These are phyloP conservation scores for Metarhizium album DNA, from an alignment of 2,329 filamentous ascomycete species.

Conservation along the genomic window DNA sequence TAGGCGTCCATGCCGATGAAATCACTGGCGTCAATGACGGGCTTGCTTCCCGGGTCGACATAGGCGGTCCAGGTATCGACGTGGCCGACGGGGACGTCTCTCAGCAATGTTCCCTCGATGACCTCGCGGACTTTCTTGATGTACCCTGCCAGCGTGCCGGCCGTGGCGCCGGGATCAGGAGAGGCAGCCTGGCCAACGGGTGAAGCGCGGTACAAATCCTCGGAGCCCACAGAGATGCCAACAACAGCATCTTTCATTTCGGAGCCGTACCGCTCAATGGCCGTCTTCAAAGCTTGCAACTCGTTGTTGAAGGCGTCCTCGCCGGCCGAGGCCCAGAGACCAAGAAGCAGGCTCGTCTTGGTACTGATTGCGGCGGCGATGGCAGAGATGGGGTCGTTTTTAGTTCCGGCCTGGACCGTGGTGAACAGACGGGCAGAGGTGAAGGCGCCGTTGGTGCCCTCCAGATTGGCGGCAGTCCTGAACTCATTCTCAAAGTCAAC, in stretches of 20 bases:
- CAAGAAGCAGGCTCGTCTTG: slow-evolving; percentile 68
- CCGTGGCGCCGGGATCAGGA: slow-evolving; percentile 51
- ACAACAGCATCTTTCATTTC: slow-evolving; percentile 56
- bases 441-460: slow-evolving; percentile 51
- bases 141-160: slow-evolving; percentile 54
- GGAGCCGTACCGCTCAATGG: slow-evolving; percentile 57
- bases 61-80: slow-evolving; percentile 84
- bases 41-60: slow-evolving; percentile 61
- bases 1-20: slow-evolving; percentile 80
- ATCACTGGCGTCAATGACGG: slow-evolving; percentile 59
- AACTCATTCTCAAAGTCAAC: slow-evolving; percentile 62
- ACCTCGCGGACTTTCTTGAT: slow-evolving; percentile 56
- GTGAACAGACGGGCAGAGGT: slow-evolving; percentile 65
- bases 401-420: slow-evolving; percentile 58
- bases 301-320: slow-evolving; percentile 57
- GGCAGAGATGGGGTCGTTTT: slow-evolving; percentile 55
- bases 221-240: slow-evolving; percentile 76
- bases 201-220: slow-evolving; percentile 76
- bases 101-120: slow-evolving; percentile 51
- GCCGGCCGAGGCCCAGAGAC: slow-evolving; percentile 71
- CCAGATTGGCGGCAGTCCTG: slow-evolving; percentile 51
- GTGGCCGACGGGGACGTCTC: slow-evolving; percentile 57
- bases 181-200: slow-evolving; percentile 54
- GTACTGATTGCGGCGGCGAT: slow-evolving; percentile 77
- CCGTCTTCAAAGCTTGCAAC: slow-evolving; percentile 57